These are phyloP conservation scores for Trichosanthes cucumerina DNA, from an alignment of 306 rosid species.

Conservation along the genomic window DNA sequence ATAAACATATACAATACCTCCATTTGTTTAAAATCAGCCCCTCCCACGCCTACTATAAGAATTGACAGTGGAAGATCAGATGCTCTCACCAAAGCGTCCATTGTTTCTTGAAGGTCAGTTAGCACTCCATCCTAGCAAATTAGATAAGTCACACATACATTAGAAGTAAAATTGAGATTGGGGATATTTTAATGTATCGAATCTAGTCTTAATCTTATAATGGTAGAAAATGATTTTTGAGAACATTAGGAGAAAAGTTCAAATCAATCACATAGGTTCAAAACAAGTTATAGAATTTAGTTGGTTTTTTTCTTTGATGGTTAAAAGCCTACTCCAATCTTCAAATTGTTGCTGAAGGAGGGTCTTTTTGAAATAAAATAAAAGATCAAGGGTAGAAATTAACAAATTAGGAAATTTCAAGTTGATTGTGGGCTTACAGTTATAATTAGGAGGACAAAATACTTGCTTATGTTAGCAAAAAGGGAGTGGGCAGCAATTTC, in stretches of 20 bases:
- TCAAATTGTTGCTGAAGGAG: neutral
- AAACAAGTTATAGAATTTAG: neutral
- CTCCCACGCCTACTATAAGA: conserved; percentile 84
- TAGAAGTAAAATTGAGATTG: neutral
- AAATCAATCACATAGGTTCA: neutral
- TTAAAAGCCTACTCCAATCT: no score
- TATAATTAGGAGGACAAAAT: conserved; percentile 62
- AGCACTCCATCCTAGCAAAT: conserved; percentile 72
- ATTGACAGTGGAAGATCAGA: conserved; percentile 80
- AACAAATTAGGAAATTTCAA: neutral
- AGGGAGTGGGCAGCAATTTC: conserved; percentile 52
- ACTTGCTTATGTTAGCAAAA: conserved; percentile 25
- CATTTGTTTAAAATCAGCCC: conserved; percentile 69
- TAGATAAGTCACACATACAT: neutral
- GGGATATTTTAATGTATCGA: no score
- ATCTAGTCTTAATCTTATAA: no score
- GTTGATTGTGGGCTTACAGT: conserved; percentile 35
- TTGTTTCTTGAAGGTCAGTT: conserved; percentile 82
- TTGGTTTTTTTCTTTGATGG: neutral
- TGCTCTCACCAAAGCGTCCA: conserved; percentile 62
- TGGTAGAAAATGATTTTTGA: no score
- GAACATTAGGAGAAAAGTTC: neutral
- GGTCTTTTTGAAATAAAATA: neutral
- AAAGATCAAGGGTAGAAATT: neutral
- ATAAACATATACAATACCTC: conserved; percentile 37